Base-by-base conservation (phyloP, 768 basidiomycete species). In the Holtermannia corniformis region DNA sequence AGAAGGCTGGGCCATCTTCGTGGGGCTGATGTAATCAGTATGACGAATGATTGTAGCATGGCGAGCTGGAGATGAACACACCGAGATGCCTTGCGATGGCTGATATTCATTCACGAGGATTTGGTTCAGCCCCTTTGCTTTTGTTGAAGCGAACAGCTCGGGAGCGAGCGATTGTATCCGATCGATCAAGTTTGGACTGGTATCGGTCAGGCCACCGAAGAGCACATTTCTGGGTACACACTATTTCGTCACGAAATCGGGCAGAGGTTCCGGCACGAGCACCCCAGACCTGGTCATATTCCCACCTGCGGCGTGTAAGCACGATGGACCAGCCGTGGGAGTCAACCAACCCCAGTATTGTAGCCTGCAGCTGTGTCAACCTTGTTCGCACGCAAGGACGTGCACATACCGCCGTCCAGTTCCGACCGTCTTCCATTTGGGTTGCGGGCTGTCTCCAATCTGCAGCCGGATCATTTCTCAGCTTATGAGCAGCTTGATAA, bases 71-170 rank as follows among this genome's bases (percentile, higher is more conserved):
- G 26, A 24, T 24, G n/a, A 52, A 72, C 76, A 51, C 69, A 90
- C 90, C 80, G 91, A 86, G 55, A 97, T 96, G 11, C 93, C 92
- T 75, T 95, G 89, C 1, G 86, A 87, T 5, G 88, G 80, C 16
- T 81, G 78, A 72, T 96, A 96, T 82, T 93, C 87, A 68, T 91
- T 91, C 62, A 93, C 76, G 53, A 92, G 84, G 55, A 95, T 76
- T 73, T 96, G 90, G 74, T 95, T 96, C 7, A 72, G 76, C 14
- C 76, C 75, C 81, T 55, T 83, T 81, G 24, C 47, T 44, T 40
- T 42, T 24, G 19, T 42, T 5, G 52, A 11, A 24, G 47, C 48
- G 46, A 57, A n/a, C 44, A 40, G 45, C 28, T 48, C 12, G 44
- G 40, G 20, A 12, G n/a, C 51, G 83, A 67, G 62, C 11, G 68